Evolutionary conservation across 2,329 filamentous ascomycete genomes (phyloP).

Genomic region (Leptographium galeiforme): DNA sequence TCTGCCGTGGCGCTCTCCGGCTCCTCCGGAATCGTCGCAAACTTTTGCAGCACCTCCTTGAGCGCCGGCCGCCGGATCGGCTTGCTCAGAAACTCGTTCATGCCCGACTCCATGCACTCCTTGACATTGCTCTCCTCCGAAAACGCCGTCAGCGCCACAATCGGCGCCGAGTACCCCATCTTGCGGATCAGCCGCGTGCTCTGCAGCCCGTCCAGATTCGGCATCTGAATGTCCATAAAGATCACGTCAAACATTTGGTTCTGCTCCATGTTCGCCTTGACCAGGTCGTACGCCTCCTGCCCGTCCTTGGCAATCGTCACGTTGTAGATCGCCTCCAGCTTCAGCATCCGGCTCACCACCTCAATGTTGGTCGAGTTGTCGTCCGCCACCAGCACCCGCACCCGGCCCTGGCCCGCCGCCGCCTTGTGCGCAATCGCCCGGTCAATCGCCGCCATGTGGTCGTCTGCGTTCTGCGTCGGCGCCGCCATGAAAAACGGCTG

Average conservation of each 20-base stretch:
- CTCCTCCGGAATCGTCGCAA: conserved; percentile 69
- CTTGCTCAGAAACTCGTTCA: conserved; percentile 76
- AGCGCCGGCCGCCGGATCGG: conserved; percentile 70
- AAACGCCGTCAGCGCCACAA: conserved; percentile 83
- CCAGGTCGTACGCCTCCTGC: conserved; percentile 76
- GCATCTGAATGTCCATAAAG: conserved; percentile 96
- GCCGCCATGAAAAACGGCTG: conserved; percentile 61
- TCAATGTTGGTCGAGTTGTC: conserved; percentile 46
- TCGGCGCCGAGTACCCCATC: conserved; percentile 76
- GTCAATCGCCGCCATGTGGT: conserved; percentile 53
- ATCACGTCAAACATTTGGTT: conserved; percentile 69
- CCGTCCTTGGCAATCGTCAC: conserved; percentile 79
- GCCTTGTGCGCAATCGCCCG: conserved; percentile 49
- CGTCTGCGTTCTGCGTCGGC: conserved; percentile 29
- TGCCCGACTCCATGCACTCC: conserved; percentile 77
- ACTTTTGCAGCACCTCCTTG: conserved; percentile 76
- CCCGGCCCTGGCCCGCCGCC: conserved; percentile 39
- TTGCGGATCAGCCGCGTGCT: conserved; percentile 73
- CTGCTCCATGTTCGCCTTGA: conserved; percentile 68
- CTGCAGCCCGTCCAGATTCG: conserved; percentile 78
- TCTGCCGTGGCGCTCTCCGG: conserved; percentile 27
- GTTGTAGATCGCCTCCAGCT: conserved; percentile 70
- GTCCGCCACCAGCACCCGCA: conserved; percentile 78
- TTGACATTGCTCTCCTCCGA: conserved; percentile 80
- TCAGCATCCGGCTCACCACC: conserved; percentile 49